Conservation (phyloP, 495 filamentous ascomycete genomes). For the Trichocladium uniseriatum region DNA sequence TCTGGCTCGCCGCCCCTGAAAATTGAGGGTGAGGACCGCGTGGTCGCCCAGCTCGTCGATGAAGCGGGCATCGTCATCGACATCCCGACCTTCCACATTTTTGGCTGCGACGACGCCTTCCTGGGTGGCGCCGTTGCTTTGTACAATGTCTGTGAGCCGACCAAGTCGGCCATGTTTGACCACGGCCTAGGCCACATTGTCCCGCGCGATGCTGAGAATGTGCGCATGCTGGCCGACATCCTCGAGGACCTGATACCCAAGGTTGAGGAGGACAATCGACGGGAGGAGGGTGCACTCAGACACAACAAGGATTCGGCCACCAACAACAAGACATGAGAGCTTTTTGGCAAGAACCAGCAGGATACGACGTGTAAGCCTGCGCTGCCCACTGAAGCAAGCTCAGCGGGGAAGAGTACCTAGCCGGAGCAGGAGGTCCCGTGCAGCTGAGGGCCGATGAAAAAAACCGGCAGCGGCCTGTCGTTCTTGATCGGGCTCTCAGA, state of each 20-base stretch:
- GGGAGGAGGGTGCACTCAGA: background rate
- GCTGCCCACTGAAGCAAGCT: too few relatives aligned
- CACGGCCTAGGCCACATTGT: conserved; percentile 48
- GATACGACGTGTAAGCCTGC: too few relatives aligned
- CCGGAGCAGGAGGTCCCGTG: too few relatives aligned
- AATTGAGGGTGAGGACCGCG: conserved; percentile 24
- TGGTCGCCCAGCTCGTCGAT: conserved; percentile 34
- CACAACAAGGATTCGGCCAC: background rate
- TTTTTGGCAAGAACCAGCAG: too few relatives aligned
- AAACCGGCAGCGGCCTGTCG: too few relatives aligned
- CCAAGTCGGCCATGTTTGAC: conserved; percentile 44
- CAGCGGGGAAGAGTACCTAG: too few relatives aligned
- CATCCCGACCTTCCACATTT: conserved; percentile 48
- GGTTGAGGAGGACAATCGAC: conserved; percentile 17
- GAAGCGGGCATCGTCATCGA: conserved; percentile 38
- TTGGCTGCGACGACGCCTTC: conserved; percentile 49
- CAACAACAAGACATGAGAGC: background rate
- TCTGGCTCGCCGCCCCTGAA: conserved; percentile 45
- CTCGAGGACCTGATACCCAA: conserved; percentile 20
- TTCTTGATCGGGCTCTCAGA: too few relatives aligned
- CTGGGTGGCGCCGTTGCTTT: conserved; percentile 43
- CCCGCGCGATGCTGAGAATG: conserved; percentile 40
- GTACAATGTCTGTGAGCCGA: conserved; percentile 47
- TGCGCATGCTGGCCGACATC: conserved; percentile 33
- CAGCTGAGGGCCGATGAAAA: too few relatives aligned